Evolutionary conservation across 2,329 filamentous ascomycete species (phyloP), one percentile per base, ranked within the genome.

Genomic region (Cercospora sojina): DNA sequence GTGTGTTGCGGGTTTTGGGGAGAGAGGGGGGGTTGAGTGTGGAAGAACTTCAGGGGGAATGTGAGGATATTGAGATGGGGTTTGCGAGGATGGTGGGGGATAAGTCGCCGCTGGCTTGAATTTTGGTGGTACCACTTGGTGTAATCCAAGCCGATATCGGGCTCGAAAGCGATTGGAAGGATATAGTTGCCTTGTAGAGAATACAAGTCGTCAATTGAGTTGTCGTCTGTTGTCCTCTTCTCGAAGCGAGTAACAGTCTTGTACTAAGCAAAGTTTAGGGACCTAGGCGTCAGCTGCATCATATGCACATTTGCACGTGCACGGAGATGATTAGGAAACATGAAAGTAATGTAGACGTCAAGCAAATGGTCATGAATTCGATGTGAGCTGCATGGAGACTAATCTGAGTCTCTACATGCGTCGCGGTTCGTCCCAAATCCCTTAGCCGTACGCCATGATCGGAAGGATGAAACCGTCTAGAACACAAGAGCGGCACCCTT

Each of bases 401-500:
- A 58, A 55, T 57, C 59, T 67, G 58, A 53, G 67, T 65, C 69
- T 64, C 68, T 72, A 70, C 67, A 69, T 51, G 67, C 66, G 65
- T 68, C 60, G 63, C 69, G 65, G 65, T 69, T 68, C 67, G 61
- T 67, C 64, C 69, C 69, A 61, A 59, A 60, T 69, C 64, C 65
- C 65, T 51, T 60, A 64, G 65, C 72, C 71, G 63, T 72, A 71
- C 73, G 73, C 73, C 72, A 61, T 66, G 67, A 60, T 68, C 43
- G 66, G 70, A 62, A 72, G 67, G 67, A 72, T 69, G 84, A 79
- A 59, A 70, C 56, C 57, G 57, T 81, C 84, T 97, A 99, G 89
- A 99, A 99, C 80, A 99, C 95, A 81, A 99, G 90, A 84, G 95
- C 95, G 79, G 95, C 95, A 91, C 95, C 95, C 93, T 99, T 99